phyloP scores from a whole-genome alignment of 257 asterid genomes.

The Primulina huaijiensis region DNA sequence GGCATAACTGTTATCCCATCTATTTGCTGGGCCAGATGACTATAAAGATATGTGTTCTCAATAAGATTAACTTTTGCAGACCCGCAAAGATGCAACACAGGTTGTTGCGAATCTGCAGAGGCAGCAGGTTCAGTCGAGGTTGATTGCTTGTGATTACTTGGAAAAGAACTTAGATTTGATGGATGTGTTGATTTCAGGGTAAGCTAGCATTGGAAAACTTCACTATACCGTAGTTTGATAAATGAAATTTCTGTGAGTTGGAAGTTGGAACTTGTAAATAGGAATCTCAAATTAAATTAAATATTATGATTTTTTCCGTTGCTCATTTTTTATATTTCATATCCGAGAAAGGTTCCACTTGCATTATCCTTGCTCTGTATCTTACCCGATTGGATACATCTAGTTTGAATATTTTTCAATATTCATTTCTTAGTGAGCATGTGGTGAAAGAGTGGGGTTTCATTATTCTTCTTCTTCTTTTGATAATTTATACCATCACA shows the following conservation, averaged over 20 bases:
- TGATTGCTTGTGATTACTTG: constrained; percentile 95
- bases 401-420: background rate
- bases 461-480: constrained; percentile 2
- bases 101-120: constrained; percentile 98
- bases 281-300: constrained; percentile 5
- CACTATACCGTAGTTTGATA: constrained; percentile 5
- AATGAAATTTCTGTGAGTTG: background rate
- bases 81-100: constrained; percentile 95
- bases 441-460: background rate
- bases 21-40: background rate
- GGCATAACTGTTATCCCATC: background rate
- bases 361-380: background rate
- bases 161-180: constrained; percentile 86
- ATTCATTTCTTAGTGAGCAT: background rate
- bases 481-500: constrained; percentile 12
- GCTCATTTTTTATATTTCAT: background rate
- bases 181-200: constrained; percentile 78
- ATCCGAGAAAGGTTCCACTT: background rate
- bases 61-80: constrained; percentile 45
- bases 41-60: background rate
- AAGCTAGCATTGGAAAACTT: constrained; percentile 28
- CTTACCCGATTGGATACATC: background rate
- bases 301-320: too few species aligned
- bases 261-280: constrained; percentile 5
- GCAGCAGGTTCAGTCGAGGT: constrained; percentile 90